These are phyloP conservation scores for Aspergillus candidus DNA, from an alignment of 2,329 filamentous ascomycete genomes.

Conservation along the genomic window DNA sequence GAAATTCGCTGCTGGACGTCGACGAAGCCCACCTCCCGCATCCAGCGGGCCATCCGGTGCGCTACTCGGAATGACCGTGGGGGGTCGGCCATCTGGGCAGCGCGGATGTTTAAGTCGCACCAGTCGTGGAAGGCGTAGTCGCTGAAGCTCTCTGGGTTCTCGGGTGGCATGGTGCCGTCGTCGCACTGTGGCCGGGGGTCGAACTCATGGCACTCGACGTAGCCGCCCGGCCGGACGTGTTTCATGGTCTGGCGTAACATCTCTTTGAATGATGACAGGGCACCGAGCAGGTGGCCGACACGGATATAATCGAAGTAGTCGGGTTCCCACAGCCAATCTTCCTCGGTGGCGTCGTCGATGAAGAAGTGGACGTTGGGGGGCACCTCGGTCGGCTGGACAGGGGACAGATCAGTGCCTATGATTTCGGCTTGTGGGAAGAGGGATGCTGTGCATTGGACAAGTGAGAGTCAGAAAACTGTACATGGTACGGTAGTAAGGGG, in stretches of 20 bases:
- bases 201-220: slow-evolving; percentile 40
- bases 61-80: slow-evolving; percentile 47
- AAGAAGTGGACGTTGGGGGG: slow-evolving; percentile 69
- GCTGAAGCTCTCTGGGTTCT: slow-evolving; percentile 35
- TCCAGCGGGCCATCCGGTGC: slow-evolving; percentile 48
- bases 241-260: slow-evolving; percentile 49
- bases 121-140: slow-evolving; percentile 43
- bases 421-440: slow-evolving; percentile 54
- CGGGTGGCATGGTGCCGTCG: slow-evolving; percentile 47
- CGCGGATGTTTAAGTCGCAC: slow-evolving; percentile 38
- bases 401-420: slow-evolving; percentile 61
- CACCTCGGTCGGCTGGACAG: slow-evolving; percentile 60
- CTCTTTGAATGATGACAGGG: slow-evolving; percentile 51
- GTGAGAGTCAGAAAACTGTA: slow-evolving; percentile 18
- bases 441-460: slow-evolving; percentile 17
- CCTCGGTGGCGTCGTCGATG: slow-evolving; percentile 61
- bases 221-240: slow-evolving; percentile 54
- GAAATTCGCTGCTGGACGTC: slow-evolving; percentile 49
- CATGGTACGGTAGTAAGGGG: slow-evolving; percentile 8
- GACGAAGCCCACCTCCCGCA: slow-evolving; percentile 52
- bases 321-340: slow-evolving; percentile 52
- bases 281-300: slow-evolving; percentile 53
- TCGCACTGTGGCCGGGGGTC: slow-evolving; percentile 47
- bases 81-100: slow-evolving; percentile 42
- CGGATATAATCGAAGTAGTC: slow-evolving; percentile 55